phyloP scores from a whole-genome alignment of 495 filamentous ascomycete genomes.

The Trichocladium antarcticum region DNA sequence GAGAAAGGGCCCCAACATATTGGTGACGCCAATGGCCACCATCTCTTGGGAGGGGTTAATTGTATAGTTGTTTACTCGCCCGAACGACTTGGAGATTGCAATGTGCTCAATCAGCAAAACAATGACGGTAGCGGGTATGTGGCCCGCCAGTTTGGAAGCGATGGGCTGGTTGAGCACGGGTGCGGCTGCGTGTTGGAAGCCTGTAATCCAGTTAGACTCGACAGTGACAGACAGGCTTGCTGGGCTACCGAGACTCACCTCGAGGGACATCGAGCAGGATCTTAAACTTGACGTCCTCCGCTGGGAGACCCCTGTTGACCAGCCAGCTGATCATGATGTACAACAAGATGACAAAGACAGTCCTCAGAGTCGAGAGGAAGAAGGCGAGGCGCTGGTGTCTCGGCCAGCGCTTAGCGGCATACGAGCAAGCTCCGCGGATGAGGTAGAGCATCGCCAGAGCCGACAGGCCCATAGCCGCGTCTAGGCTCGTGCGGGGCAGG shows the following conservation, averaged over 20 bases:
- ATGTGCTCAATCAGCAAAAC: constrained; percentile 93
- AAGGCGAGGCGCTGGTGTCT: constrained; percentile 66
- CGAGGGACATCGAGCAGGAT: constrained; percentile 69
- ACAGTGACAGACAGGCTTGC: not conserved
- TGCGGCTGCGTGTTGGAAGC: constrained; percentile 73
- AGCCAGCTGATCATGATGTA: constrained; percentile 90
- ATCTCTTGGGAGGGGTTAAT: constrained; percentile 96
- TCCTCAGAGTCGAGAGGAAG: constrained; percentile 79
- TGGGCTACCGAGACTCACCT: constrained; percentile 33
- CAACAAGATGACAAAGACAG: constrained; percentile 83
- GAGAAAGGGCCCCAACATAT: constrained; percentile 86
- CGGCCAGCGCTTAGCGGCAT: constrained; percentile 56
- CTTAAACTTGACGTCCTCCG: constrained; percentile 44
- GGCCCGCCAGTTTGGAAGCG: constrained; percentile 20
- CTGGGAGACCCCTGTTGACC: constrained; percentile 49
- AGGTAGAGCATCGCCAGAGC: constrained; percentile 74
- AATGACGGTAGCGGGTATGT: constrained; percentile 52
- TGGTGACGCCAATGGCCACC: constrained; percentile 86
- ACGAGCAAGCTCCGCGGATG: constrained; percentile 61
- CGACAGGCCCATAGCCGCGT: constrained; percentile 84
- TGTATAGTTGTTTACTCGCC: constrained; percentile 93
- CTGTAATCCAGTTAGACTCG: constrained; percentile 25
- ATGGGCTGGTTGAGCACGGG: constrained; percentile 48
- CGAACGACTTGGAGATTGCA: constrained; percentile 97
- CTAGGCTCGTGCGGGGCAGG: constrained; percentile 53